phyloP scores from a whole-genome alignment of 148 eudicot genomes.

The Silene conica region DNA sequence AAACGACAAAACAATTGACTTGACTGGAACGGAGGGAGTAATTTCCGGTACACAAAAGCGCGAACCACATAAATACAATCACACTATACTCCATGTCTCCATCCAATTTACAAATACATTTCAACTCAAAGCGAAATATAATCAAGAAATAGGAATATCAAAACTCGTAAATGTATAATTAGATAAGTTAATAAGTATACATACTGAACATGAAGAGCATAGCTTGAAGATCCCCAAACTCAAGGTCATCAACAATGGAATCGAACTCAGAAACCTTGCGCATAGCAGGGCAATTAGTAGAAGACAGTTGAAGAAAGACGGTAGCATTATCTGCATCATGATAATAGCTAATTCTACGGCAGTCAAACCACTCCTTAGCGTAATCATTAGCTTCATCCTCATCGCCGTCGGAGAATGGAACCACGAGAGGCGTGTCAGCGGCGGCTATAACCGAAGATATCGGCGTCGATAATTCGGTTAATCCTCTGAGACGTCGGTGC shows the following conservation, averaged over 20 bases:
- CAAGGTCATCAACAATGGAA: conserved; percentile 46
- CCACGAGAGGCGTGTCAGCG: conserved; percentile 29
- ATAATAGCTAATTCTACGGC: too few species aligned
- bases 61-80: conserved; percentile 3
- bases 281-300: conserved; percentile 38
- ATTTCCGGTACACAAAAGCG: background rate
- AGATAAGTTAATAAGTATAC: conserved; percentile 26
- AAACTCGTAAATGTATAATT: too few species aligned
- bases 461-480: conserved; percentile 62
- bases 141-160: too few species aligned
- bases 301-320: conserved; percentile 57
- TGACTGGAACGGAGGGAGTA: too few species aligned
- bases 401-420: background rate
- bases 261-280: conserved; percentile 29
- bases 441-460: conserved; percentile 60
- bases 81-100: background rate
- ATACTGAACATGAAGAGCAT: conserved; percentile 91
- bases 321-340: conserved; percentile 33
- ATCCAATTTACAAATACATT: too few species aligned
- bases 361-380: too few species aligned
- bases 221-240: conserved; percentile 74
- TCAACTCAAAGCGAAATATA: background rate
- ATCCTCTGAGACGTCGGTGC: conserved; percentile 47
- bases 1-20: too few species aligned
- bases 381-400: conserved; percentile 19